A percentile compares a stretch with the other conserved stretches of the same genome.
phyloP scores from a whole-genome alignment of 805 yeast genomes.

The Teunomyces stri region DNA sequence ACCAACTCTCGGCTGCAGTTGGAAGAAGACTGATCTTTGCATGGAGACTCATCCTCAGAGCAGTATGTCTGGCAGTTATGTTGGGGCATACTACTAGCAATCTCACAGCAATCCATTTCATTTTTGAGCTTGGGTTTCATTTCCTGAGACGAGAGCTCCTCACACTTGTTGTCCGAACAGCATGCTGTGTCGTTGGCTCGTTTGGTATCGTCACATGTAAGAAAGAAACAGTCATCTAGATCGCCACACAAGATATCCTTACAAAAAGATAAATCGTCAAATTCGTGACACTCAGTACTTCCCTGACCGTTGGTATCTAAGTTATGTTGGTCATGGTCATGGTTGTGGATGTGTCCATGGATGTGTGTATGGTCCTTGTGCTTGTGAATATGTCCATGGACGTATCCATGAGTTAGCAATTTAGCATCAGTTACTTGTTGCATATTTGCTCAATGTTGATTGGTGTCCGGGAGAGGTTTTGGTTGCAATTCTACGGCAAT shows the following conservation, averaged over 20 bases:
- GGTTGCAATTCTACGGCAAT: not conserved
- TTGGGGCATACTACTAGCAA: constrained; percentile 6
- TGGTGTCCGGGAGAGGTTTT: not conserved
- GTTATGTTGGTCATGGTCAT: constrained; percentile 27
- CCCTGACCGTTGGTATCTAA: not conserved
- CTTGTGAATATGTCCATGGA: constrained; percentile 67
- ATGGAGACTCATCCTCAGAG: not conserved
- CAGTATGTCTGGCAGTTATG: constrained; percentile 1
- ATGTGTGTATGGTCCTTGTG: constrained; percentile 60
- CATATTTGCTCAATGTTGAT: not conserved
- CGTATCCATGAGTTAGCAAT: constrained; percentile 44
- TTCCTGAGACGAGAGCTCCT: constrained; percentile 3
- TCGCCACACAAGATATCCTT: constrained; percentile 42
- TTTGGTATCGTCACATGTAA: constrained; percentile 27
- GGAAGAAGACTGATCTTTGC: not conserved
- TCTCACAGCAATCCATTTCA: constrained; percentile 10
- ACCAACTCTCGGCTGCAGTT: not conserved
- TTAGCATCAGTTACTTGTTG: not conserved
- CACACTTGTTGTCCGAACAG: constrained; percentile 4
- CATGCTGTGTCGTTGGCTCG: constrained; percentile 1
- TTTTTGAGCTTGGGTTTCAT: not conserved
- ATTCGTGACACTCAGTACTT: constrained; percentile 20
- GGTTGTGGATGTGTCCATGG: constrained; percentile 66
- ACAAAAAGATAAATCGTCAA: constrained; percentile 33
- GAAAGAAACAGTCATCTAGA: constrained; percentile 43